Evolutionary conservation across 352 stramenopile genomes (phyloP).

Genomic region (Phytopythium vexans): DNA sequence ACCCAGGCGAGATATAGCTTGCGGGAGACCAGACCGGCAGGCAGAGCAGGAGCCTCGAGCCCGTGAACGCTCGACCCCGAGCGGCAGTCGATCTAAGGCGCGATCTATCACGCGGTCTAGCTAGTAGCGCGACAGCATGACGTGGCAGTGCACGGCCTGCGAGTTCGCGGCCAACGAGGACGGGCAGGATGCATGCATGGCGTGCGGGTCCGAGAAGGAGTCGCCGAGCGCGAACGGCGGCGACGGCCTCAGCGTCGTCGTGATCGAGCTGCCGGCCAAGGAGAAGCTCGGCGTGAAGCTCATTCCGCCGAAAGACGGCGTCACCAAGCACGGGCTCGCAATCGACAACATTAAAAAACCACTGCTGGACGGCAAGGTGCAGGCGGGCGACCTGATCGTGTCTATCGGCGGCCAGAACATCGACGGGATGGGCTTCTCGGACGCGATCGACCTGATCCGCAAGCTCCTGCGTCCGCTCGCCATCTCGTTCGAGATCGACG

Average conservation of each 20-base stretch:
- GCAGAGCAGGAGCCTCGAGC: too few species aligned
- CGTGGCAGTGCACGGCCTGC: slow-evolving; percentile 59
- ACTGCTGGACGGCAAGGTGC: slow-evolving; percentile 76
- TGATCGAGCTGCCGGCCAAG: slow-evolving; percentile 81
- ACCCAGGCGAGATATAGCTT: slow-evolving; percentile 2
- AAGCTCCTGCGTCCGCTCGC: slow-evolving; percentile 75
- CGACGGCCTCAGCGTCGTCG: slow-evolving; percentile 31
- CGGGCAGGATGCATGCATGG: slow-evolving; percentile 47
- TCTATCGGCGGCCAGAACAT: slow-evolving; percentile 75
- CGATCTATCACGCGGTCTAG: neutral
- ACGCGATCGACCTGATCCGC: slow-evolving; percentile 82
- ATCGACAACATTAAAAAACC: slow-evolving; percentile 89
- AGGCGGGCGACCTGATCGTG: slow-evolving; percentile 79
- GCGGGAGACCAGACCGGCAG: too few species aligned
- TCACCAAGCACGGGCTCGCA: slow-evolving; percentile 73
- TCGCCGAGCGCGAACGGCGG: slow-evolving; percentile 2
- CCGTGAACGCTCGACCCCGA: too few species aligned
- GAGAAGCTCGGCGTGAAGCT: slow-evolving; percentile 86
- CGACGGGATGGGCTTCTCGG: slow-evolving; percentile 77
- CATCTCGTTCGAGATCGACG: too few species aligned
- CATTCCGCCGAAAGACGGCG: slow-evolving; percentile 76
- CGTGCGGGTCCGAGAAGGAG: slow-evolving; percentile 47
- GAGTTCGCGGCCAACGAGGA: slow-evolving; percentile 67
- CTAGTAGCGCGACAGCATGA: slow-evolving; percentile 35
- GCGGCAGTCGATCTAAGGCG: neutral